Base-by-base conservation (phyloP, 768 basidiomycete genomes). In the Lactarius indigo region DNA sequence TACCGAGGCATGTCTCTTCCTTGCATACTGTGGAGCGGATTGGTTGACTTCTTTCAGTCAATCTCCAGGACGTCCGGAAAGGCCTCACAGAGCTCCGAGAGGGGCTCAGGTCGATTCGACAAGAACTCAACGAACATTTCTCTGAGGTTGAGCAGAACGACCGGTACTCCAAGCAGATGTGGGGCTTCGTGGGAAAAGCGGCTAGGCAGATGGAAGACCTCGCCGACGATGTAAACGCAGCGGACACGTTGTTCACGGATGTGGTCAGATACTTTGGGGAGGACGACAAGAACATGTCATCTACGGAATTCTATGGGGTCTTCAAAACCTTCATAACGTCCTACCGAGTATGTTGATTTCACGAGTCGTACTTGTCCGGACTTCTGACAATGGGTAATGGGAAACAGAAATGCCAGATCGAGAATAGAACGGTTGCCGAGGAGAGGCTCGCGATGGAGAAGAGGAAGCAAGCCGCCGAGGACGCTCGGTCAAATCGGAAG, bases 241-340 rank as follows among this genome's bases (percentile, higher is more conserved):
- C 96, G 1, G 92, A 94, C 30, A 82, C 89, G 1, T 87, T 87
- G 0, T 94, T 94, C 74, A 82, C 83, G 39, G 93, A 96, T 69
- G 94, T 94, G 20, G 83, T 96, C 66, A 87, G 83, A 64, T 96
- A 94, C 74, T 99, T 91, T 73, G 95, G 96, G 13, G 97, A 99
- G 76, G 96, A 97, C 44, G 89, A 92, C 71, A 91, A 89, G 76
- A 90, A 81, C 68, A 87, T 90, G 85, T 79, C 89, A 57, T 93
- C 94, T 0, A 83, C 90, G 3, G 96, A 98, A 73, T 99, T 98
- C 79, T 99, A 94, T 78, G 94, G 88, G 15, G 88, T 96, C 72
- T 98, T 98, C 85, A 95, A 97, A 79, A 97, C 93, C 2, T 99
- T 99, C 72, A 85, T 96, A 31, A 96, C 90, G 0, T 96, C 95